Evolutionary conservation across 768 basidiomycete species (phyloP).

Genomic region (Russula sp.): DNA sequence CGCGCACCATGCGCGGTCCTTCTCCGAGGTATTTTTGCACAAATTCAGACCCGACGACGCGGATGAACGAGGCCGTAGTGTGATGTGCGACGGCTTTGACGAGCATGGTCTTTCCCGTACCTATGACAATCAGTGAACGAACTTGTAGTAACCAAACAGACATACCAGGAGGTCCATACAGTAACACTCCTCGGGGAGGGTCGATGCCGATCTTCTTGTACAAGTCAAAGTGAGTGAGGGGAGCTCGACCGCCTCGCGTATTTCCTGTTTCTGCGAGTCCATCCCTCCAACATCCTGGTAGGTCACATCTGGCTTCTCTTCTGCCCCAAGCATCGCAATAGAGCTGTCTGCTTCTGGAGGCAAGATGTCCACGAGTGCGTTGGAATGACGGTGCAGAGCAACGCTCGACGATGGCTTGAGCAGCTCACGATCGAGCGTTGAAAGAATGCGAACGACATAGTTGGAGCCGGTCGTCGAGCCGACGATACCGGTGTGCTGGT

Average conservation of each 20-base stretch:
- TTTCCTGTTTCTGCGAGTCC: slow-evolving; percentile 98
- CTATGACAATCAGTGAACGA: slow-evolving; percentile 40
- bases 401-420: slow-evolving; percentile 97
- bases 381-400: slow-evolving; percentile 98
- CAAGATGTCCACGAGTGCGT: slow-evolving; percentile 95
- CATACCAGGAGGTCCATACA: slow-evolving; percentile 94
- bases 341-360: slow-evolving; percentile 98
- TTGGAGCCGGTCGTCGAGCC: slow-evolving; percentile 97
- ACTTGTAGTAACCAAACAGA: background rate
- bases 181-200: slow-evolving; percentile 92
- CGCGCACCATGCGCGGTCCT: slow-evolving; percentile 99
- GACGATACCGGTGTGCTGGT: slow-evolving; percentile 95
- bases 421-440: slow-evolving; percentile 93
- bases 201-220: slow-evolving; percentile 99
- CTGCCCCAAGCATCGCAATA: slow-evolving; percentile 89
- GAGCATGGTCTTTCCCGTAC: slow-evolving; percentile 98
- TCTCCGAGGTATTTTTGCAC: slow-evolving; percentile 99
- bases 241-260: slow-evolving; percentile 98
- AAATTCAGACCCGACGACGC: slow-evolving; percentile 97
- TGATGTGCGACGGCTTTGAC: slow-evolving; percentile 99
- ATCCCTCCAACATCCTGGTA: slow-evolving; percentile 97
- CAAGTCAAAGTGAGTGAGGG: slow-evolving; percentile 93
- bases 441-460: slow-evolving; percentile 96
- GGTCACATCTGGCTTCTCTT: slow-evolving; percentile 92
- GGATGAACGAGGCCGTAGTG: slow-evolving; percentile 95